Percentiles rank a stretch among this genome's conserved stretches.
These are phyloP conservation scores for Bertia moriformis DNA, from an alignment of 2,329 filamentous ascomycete species.

Conservation along the genomic window DNA sequence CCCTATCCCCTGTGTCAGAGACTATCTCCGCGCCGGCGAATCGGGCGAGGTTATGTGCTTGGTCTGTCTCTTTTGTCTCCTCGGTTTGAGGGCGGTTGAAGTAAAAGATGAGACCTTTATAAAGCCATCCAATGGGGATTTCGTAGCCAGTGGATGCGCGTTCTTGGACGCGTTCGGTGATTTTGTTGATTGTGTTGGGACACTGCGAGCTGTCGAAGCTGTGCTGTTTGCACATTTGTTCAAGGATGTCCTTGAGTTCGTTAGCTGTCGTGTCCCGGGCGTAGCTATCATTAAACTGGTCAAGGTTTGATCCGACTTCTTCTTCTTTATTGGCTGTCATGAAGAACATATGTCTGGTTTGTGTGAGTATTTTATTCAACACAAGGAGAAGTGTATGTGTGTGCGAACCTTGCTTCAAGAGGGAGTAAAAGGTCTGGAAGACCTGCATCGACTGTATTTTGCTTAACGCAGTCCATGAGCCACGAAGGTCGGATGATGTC, in stretches of 20 bases:
- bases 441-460: constrained; percentile 27
- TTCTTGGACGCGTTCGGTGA: background rate
- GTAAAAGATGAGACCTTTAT: background rate
- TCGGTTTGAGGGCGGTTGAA: no score
- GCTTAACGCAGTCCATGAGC: constrained; percentile 48
- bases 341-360: background rate
- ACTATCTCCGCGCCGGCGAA: background rate
- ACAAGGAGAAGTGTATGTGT: no score
- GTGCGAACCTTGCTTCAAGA: background rate
- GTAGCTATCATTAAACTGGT: constrained; percentile 46
- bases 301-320: constrained; percentile 33
- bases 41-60: background rate
- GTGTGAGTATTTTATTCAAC: background rate
- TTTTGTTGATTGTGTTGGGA: background rate
- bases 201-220: background rate
- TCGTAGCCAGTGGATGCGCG: background rate
- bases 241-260: constrained; percentile 24
- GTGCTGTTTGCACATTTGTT: background rate
- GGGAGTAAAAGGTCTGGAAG: constrained; percentile 32
- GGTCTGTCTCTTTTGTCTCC: no score
- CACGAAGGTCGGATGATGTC: constrained; percentile 46
- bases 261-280: constrained; percentile 33
- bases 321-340: constrained; percentile 19
- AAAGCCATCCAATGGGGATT: background rate
- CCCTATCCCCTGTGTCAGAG: background rate